Percentiles rank a stretch among this genome's conserved stretches.
Conservation (phyloP, 2,329 filamentous ascomycete genomes). For the Phaeophleospora eucalypticola region DNA sequence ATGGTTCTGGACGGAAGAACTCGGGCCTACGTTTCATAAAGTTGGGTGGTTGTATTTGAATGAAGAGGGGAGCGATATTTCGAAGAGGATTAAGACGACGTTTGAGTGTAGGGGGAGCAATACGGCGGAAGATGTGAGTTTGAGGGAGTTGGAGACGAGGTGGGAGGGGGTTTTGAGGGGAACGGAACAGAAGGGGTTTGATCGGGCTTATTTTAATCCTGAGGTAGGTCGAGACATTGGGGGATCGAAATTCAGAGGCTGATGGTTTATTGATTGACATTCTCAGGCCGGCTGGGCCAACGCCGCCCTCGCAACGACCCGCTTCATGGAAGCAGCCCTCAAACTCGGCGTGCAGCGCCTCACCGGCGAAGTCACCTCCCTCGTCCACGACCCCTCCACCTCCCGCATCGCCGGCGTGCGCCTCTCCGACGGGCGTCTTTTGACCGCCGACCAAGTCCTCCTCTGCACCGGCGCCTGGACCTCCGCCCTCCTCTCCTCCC, state of each 20-base stretch:
- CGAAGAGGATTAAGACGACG: slow-evolving; percentile 50
- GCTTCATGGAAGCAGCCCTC: slow-evolving; percentile 45
- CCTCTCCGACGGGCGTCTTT: slow-evolving; percentile 44
- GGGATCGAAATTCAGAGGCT: no score
- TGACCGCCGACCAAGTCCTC: slow-evolving; percentile 52
- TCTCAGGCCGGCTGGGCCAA: slow-evolving; percentile 51
- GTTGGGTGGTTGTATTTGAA: slow-evolving; percentile 54
- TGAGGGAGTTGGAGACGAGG: slow-evolving; percentile 36
- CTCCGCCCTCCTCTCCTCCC: slow-evolving; percentile 48
- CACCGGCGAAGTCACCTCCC: slow-evolving; percentile 42
- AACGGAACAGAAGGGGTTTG: slow-evolving; percentile 37
- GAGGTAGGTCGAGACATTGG: slow-evolving; percentile 11
- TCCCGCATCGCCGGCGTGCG: slow-evolving; percentile 44
- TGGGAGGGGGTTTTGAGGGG: slow-evolving; percentile 39
- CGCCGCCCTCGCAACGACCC: slow-evolving; percentile 44
- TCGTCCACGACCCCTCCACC: slow-evolving; percentile 37
- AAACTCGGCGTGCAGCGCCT: slow-evolving; percentile 45
- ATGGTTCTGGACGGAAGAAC: slow-evolving; percentile 32
- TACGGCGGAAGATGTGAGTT: slow-evolving; percentile 41
- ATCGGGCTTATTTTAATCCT: slow-evolving; percentile 47
- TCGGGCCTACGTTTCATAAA: slow-evolving; percentile 51
- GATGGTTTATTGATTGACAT: no score
- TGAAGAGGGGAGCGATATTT: slow-evolving; percentile 31
- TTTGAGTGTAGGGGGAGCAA: slow-evolving; percentile 45
- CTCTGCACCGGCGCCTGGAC: slow-evolving; percentile 57